phyloP scores from a whole-genome alignment of 805 yeast genomes.

The Kodamaea lidongshanica region DNA sequence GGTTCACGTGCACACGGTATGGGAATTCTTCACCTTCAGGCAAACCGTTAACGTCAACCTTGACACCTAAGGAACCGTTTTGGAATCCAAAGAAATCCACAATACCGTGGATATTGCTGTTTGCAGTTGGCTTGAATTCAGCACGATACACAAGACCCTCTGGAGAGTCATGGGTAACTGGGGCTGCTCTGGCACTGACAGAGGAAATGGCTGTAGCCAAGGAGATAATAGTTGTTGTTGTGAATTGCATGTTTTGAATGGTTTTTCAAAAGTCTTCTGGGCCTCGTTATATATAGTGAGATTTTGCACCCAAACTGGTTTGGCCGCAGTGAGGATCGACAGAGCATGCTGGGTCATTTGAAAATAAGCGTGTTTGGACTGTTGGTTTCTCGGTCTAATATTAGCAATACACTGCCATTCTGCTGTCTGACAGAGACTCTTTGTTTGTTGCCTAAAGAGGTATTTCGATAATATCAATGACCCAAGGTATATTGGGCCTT shows the following conservation, averaged over 20 bases:
- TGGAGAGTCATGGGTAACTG: constrained; percentile 25
- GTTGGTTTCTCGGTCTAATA: too few species aligned
- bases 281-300: too few species aligned
- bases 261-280: too few species aligned
- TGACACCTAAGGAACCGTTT: constrained; percentile 28
- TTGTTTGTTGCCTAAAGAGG: too few species aligned
- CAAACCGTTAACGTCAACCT: constrained; percentile 25
- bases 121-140: constrained; percentile 15
- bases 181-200: constrained; percentile 16
- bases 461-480: too few species aligned
- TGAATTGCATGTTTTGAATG: constrained; percentile 5
- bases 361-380: too few species aligned
- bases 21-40: constrained; percentile 37
- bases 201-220: not conserved
- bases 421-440: too few species aligned
- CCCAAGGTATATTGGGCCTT: too few species aligned
- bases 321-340: too few species aligned
- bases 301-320: too few species aligned
- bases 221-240: constrained; percentile 1
- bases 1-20: constrained; percentile 33
- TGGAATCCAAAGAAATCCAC: constrained; percentile 22
- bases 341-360: too few species aligned
- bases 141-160: constrained; percentile 22
- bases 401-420: too few species aligned
- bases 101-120: constrained; percentile 19